These are phyloP conservation scores for Lasiodiplodia sp. DNA, from an alignment of 2,329 filamentous ascomycete species.

Conservation along the genomic window DNA sequence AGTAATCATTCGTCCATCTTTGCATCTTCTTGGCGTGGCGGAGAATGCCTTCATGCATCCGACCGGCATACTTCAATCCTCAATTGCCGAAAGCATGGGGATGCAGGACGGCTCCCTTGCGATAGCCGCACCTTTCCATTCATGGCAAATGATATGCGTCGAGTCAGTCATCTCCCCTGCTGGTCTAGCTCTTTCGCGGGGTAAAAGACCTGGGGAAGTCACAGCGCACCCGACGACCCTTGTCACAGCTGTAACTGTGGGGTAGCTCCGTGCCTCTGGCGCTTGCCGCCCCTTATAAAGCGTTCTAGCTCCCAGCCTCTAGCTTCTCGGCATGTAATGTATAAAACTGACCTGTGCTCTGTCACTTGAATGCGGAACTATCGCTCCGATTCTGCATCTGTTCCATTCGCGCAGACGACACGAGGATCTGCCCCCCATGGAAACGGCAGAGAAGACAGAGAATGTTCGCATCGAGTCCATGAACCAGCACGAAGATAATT, in stretches of 20 bases:
- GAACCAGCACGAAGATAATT: neutral
- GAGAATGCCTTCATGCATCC: neutral
- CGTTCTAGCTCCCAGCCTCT: neutral
- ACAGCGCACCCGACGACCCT: slow-evolving; percentile 7
- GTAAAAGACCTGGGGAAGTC: slow-evolving; percentile 12
- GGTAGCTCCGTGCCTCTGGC: neutral
- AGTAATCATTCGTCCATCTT: neutral
- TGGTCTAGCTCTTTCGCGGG: slow-evolving; percentile 5
- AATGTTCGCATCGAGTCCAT: neutral
- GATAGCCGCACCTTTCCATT: neutral
- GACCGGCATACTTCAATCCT: neutral
- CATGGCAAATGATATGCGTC: neutral
- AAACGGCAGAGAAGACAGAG: slow-evolving; percentile 11
- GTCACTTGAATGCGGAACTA: neutral
- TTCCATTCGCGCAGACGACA: neutral
- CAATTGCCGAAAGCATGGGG: slow-evolving; percentile 11
- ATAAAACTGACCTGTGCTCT: neutral
- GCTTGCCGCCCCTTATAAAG: neutral
- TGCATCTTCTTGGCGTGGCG: neutral
- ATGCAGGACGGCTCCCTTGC: neutral
- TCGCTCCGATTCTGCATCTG: neutral
- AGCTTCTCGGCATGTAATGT: neutral
- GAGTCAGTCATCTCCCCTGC: neutral
- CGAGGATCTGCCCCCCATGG: slow-evolving; percentile 6
- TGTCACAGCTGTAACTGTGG: slow-evolving; percentile 1